Conservation (phyloP, 106 monocot species). For the Acorus calamus region DNA sequence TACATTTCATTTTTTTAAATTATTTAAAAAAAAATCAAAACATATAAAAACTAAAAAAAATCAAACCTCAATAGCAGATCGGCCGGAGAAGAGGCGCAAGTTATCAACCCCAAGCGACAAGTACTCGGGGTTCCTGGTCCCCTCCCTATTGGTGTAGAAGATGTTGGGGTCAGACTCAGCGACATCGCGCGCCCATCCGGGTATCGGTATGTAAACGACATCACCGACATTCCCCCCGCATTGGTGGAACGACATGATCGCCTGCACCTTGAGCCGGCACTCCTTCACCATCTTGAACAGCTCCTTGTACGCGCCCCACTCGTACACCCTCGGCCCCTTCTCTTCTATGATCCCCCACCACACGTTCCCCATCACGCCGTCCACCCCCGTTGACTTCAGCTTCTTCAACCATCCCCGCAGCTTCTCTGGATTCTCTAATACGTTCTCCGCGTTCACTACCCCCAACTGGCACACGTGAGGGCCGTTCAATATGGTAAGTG, state of each 20-base stretch:
- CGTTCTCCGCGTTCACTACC: constrained; percentile 17
- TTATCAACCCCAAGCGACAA: constrained; percentile 42
- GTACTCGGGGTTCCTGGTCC: constrained; percentile 29
- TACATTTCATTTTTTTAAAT: no score
- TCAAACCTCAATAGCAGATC: constrained; percentile 40
- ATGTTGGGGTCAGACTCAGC: constrained; percentile 30
- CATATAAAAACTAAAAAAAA: not conserved
- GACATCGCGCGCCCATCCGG: constrained; percentile 32
- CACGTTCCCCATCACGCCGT: constrained; percentile 49
- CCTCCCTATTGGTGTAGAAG: constrained; percentile 39
- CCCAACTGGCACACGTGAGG: constrained; percentile 11
- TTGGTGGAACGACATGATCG: constrained; percentile 60
- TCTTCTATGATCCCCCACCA: constrained; percentile 47
- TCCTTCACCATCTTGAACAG: constrained; percentile 35
- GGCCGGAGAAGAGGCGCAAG: constrained; percentile 23
- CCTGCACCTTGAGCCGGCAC: constrained; percentile 32
- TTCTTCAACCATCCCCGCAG: constrained; percentile 15
- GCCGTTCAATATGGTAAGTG: no score
- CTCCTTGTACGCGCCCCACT: constrained; percentile 37
- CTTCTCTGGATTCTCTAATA: constrained; percentile 21
- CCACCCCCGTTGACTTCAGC: constrained; percentile 22
- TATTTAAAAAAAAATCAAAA: no score
- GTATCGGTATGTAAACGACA: constrained; percentile 34
- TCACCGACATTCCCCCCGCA: constrained; percentile 58
- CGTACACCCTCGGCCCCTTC: constrained; percentile 18